These are phyloP conservation scores for Hippophae tibetana DNA, from an alignment of 306 rosid species.

Conservation along the genomic window DNA sequence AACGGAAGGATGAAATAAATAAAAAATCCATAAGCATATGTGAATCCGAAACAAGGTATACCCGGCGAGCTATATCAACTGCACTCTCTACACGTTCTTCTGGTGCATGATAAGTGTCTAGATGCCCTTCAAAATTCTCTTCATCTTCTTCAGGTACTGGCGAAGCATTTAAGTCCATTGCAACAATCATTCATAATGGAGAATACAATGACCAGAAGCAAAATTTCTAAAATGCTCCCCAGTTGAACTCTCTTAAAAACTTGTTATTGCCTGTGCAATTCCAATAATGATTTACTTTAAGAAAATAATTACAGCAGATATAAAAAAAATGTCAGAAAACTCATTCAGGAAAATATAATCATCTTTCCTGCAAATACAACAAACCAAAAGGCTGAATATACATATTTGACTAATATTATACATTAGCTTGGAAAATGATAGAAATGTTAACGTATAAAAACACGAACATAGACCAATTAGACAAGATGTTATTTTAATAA, in stretches of 20 bases:
- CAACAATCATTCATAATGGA: slow-evolving; percentile 68
- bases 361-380: background rate
- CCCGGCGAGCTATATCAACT: slow-evolving; percentile 88
- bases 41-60: slow-evolving; percentile 15
- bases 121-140: slow-evolving; percentile 55
- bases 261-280: background rate
- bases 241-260: background rate
- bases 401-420: too few species aligned
- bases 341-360: background rate
- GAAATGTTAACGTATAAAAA: too few species aligned
- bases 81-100: slow-evolving; percentile 73
- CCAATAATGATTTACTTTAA: slow-evolving; percentile 8
- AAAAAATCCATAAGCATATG: too few species aligned
- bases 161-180: slow-evolving; percentile 98
- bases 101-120: slow-evolving; percentile 42
- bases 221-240: slow-evolving; percentile 1
- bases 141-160: slow-evolving; percentile 96
- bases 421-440: too few species aligned
- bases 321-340: background rate
- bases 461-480: too few species aligned
- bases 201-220: slow-evolving; percentile 36
- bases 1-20: too few species aligned
- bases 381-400: too few species aligned
- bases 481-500: too few species aligned
- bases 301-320: background rate